Conservation (phyloP, 108 stramenopile species). For the Discostella stelligeroides region DNA sequence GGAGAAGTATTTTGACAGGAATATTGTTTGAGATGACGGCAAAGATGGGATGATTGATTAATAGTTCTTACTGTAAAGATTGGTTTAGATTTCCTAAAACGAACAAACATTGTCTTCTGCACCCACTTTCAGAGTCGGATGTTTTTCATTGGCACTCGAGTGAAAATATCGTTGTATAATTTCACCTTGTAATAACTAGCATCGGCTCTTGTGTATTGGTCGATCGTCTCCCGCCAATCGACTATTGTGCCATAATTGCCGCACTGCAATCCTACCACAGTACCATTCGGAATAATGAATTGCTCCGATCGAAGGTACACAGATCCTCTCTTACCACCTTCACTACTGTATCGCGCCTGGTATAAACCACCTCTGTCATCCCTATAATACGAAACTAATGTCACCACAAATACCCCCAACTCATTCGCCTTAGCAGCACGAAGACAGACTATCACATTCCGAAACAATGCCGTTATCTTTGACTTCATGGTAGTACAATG, state of each 20-base stretch:
- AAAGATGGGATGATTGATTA: too few relatives aligned
- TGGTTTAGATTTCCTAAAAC: too few relatives aligned
- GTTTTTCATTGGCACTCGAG: neutral
- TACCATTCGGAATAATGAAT: conserved; percentile 17
- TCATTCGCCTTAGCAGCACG: conserved; percentile 10
- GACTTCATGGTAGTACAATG: conserved; percentile 8
- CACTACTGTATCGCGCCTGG: neutral
- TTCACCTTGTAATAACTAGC: conserved; percentile 5
- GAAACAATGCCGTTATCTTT: conserved; percentile 11
- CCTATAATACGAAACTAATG: conserved; percentile 10
- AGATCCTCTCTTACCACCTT: neutral
- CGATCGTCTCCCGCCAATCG: conserved; percentile 6
- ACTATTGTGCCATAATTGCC: conserved; percentile 6
- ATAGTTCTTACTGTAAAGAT: too few relatives aligned
- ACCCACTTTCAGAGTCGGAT: neutral
- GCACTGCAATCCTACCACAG: neutral
- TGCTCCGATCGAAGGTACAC: conserved; percentile 8
- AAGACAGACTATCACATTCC: conserved; percentile 15
- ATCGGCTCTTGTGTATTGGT: conserved; percentile 1
- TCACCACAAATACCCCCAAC: conserved; percentile 7
- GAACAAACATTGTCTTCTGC: too few relatives aligned
- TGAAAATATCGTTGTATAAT: neutral
- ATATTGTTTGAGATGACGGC: too few relatives aligned
- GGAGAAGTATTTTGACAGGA: conserved; percentile 29
- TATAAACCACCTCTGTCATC: conserved; percentile 6